These are phyloP conservation scores for Alternaria brassicae DNA, from an alignment of 2,329 filamentous ascomycete species.

Conservation along the genomic window DNA sequence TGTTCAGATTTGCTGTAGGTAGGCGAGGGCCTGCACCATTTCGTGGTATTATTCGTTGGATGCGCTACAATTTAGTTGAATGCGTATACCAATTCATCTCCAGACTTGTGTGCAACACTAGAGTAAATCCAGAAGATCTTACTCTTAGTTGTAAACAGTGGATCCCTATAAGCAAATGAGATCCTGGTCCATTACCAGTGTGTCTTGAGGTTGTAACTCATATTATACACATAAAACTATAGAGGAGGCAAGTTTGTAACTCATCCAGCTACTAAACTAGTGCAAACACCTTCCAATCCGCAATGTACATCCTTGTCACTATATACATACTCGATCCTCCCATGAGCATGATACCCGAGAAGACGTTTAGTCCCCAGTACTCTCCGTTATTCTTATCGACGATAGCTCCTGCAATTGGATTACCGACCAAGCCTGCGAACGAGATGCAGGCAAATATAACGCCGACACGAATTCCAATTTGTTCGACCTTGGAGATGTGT, in stretches of 20 bases:
- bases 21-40: too few relatives aligned
- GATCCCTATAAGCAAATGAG: background rate
- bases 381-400: constrained; percentile 60
- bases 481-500: constrained; percentile 52
- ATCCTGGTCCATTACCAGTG: background rate
- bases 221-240: background rate
- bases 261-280: background rate
- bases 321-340: constrained; percentile 49
- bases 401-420: constrained; percentile 57
- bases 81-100: too few relatives aligned
- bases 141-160: background rate
- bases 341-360: constrained; percentile 64
- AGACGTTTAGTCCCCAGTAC: constrained; percentile 69
- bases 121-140: too few relatives aligned
- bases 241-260: background rate
- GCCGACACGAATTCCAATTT: constrained; percentile 65
- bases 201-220: background rate
- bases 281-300: constrained; percentile 30
- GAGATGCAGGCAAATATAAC: constrained; percentile 57
- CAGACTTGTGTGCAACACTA: background rate
- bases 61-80: too few relatives aligned
- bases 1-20: too few relatives aligned
- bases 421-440: constrained; percentile 58
- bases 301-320: constrained; percentile 37
- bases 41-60: too few relatives aligned